Evolutionary conservation across 192 early-diverging fungal species (phyloP), one percentile per base, ranked within the genome.

Genomic region (Backusella liffmaniae): DNA sequence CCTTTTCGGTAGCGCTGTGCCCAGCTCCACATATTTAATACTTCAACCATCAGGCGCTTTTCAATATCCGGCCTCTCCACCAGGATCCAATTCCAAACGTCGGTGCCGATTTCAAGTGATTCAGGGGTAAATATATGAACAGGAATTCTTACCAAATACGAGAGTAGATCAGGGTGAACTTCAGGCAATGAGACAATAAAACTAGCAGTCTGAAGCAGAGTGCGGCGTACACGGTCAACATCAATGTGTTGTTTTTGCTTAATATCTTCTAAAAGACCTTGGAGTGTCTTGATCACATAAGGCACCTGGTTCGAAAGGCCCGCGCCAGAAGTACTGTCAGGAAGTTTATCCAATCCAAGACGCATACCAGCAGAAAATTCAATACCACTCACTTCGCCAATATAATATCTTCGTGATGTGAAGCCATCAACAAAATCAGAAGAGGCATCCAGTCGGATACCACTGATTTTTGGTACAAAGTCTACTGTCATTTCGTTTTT

Each of bases 51-150:
- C 36, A 98, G 85, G 29, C 92, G 83, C 9, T 90, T 86, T 70
- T 93, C 92, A 15, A 92, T 74, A 4, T 89, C 89, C 13, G 94
- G 86, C 51, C 90, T 88, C 53, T 95, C 89, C 10, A 90, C 89
- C 62, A 98, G 91, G 59, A 99, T 81, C 90, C 91, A 94, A 46
- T 90, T 95, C 96, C 96, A 99, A n/a, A 94, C 91, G 18, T 91
- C 86, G 5, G 90, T 87, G 13, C 91, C 91, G 21, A 93, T 89
- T 69, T 93, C 91, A 85, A 99, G 86, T 35, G 91, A 86, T 42
- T 90, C 85, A 7, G 91, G 87, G 37, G 90, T 89, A 68, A 97
- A 98, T 46, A 94, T 53, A 32, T 91, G 84, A 26, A 97, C 85
- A 10, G 97, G 96, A 68, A 95, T 93, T 89, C 94, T 94, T 39